Percentiles rank a stretch among this genome's conserved stretches.
Conservation (phyloP, 1,139 yeast species). For the Sugiyamaella novakii region DNA sequence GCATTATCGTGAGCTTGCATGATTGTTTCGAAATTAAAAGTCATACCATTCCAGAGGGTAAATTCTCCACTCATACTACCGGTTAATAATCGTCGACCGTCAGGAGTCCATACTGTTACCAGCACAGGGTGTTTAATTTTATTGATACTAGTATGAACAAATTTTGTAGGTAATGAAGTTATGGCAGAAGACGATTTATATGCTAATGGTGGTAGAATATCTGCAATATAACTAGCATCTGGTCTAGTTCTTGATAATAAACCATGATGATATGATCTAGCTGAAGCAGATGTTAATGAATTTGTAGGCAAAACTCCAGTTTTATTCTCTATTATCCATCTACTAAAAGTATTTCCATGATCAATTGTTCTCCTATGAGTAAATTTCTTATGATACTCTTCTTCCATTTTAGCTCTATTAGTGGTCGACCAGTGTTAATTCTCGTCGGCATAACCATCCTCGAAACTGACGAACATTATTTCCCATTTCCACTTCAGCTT, state of each 20-base stretch:
- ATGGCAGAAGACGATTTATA: conserved; percentile 55
- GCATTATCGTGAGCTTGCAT: conserved; percentile 99
- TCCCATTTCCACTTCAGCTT: too few species aligned
- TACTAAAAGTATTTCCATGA: conserved; percentile 80
- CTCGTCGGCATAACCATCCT: too few species aligned
- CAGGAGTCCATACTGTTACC: conserved; percentile 95
- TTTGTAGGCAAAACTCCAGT: conserved; percentile 45
- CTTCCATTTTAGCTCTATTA: conserved; percentile 26
- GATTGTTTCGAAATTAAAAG: conserved; percentile 93
- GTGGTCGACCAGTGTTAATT: too few species aligned
- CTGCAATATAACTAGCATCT: conserved; percentile 71
- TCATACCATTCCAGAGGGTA: conserved; percentile 95
- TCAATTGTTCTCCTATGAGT: conserved; percentile 84
- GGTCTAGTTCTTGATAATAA: conserved; percentile 56
- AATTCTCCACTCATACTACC: conserved; percentile 95
- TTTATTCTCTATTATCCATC: conserved; percentile 64
- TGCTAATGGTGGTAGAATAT: conserved; percentile 71
- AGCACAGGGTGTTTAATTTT: conserved; percentile 91
- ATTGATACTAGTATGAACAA: conserved; percentile 87
- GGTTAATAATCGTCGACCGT: conserved; percentile 85
- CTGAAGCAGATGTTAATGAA: conserved; percentile 4
- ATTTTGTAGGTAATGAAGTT: conserved; percentile 62
- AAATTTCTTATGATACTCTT: conserved; percentile 42
- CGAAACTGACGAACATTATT: too few species aligned
- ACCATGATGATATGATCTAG: conserved; percentile 12